A percentile compares a stretch with the other conserved stretches of the same genome.
Conservation (phyloP, 805 yeast species). For the Cephaloascus fragrans region DNA sequence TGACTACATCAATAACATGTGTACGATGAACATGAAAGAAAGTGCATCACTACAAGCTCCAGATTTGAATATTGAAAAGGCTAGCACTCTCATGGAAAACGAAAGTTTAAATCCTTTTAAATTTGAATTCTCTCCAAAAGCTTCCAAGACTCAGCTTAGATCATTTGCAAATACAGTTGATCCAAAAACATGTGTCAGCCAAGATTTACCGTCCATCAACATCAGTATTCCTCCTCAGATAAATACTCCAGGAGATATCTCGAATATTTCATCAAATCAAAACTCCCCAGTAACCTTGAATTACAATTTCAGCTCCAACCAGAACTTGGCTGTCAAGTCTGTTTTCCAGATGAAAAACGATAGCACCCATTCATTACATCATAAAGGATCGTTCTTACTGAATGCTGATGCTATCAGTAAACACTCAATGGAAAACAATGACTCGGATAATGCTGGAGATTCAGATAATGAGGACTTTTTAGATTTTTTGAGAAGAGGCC, state of each 20-base stretch:
- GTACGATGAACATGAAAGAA: not conserved
- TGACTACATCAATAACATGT: slow-evolving; percentile 8
- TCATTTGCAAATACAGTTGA: not conserved
- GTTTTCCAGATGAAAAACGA: not conserved
- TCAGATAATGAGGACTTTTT: slow-evolving; percentile 33
- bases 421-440: not conserved
- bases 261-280: not conserved
- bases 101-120: not conserved
- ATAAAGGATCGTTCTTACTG: not conserved
- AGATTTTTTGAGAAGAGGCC: slow-evolving; percentile 36
- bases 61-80: not conserved
- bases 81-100: not conserved
- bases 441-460: slow-evolving; percentile 7
- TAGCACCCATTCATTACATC: not conserved
- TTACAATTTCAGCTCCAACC: not conserved
- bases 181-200: not conserved
- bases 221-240: not conserved
- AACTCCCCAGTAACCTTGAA: not conserved
- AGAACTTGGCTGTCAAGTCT: not conserved
- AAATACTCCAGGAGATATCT: not conserved
- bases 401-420: not conserved
- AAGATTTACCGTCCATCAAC: not conserved
- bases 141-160: too few relatives aligned
- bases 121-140: not conserved
- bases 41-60: not conserved